Evolutionary conservation across 257 asterid species (phyloP).

Genomic region (Ajuga chamaepitys): DNA sequence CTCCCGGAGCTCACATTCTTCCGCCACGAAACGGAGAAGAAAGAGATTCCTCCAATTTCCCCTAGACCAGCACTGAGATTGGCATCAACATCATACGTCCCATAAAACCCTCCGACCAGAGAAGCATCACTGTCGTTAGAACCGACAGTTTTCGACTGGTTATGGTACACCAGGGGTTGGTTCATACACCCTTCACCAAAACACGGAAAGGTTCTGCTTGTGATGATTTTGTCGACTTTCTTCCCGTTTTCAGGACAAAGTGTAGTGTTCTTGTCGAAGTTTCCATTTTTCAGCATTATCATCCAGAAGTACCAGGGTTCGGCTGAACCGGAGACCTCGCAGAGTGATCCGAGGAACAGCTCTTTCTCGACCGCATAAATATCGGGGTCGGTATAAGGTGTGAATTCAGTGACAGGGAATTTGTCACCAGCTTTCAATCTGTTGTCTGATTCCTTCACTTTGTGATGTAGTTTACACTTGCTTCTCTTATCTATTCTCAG

Average conservation of each 20-base stretch:
- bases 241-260: conserved; percentile 81
- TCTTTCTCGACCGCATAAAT: conserved; percentile 72
- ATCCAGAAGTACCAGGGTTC: conserved; percentile 72
- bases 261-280: conserved; percentile 67
- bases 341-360: conserved; percentile 60
- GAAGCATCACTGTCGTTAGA: conserved; percentile 18
- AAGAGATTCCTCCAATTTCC: conserved; percentile 28
- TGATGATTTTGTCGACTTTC: conserved; percentile 56
- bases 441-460: conserved; percentile 64
- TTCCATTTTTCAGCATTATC: conserved; percentile 84
- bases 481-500: conserved; percentile 26
- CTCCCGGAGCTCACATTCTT: conserved; percentile 57
- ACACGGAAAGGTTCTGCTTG: conserved; percentile 66
- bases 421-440: conserved; percentile 49
- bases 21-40: conserved; percentile 57
- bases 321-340: conserved; percentile 39
- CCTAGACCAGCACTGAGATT: conserved; percentile 35
- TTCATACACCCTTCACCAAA: conserved; percentile 88
- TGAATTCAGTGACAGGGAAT: conserved; percentile 38
- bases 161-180: conserved; percentile 71
- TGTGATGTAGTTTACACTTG: conserved; percentile 47
- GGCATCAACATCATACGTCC: conserved; percentile 75
- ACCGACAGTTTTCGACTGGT: conserved; percentile 34
- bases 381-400: conserved; percentile 48
- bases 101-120: conserved; percentile 70